Conservation (phyloP, 176 grass and related monocot genomes). For the Phyllostachys edulis region DNA sequence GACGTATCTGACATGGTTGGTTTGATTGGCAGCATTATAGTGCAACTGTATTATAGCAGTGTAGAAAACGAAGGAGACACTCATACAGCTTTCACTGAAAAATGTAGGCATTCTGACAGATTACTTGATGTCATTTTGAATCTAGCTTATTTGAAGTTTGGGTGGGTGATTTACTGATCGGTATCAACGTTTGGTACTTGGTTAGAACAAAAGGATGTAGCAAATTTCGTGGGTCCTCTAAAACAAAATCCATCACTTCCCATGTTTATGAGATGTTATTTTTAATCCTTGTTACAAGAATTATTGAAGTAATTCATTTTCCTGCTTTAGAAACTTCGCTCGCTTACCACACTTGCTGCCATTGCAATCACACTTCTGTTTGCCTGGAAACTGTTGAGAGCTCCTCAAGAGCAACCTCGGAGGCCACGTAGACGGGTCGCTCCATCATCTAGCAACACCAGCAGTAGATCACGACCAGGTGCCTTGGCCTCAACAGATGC, state of each 20-base stretch:
- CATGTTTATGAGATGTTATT: constrained; percentile 1
- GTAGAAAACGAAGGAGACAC: not conserved
- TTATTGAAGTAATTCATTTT: constrained; percentile 31
- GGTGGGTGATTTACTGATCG: not conserved
- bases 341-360: constrained; percentile 81
- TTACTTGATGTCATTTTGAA: not conserved
- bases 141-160: not conserved
- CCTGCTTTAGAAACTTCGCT: constrained; percentile 79
- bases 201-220: not conserved
- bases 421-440: constrained; percentile 58
- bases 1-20: not conserved
- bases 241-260: not conserved
- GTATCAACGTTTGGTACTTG: not conserved
- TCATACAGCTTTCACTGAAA: not conserved
- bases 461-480: constrained; percentile 54
- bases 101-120: not conserved
- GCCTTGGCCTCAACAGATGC: constrained; percentile 52
- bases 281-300: not conserved
- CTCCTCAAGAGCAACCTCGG: constrained; percentile 68
- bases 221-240: not conserved
- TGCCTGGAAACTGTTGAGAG: constrained; percentile 89
- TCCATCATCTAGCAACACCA: constrained; percentile 56
- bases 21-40: not conserved
- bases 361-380: constrained; percentile 78
- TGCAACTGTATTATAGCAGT: not conserved